Conservation (phyloP, 1,284 basidiomycete species). For the Sporisorium scitamineum region DNA sequence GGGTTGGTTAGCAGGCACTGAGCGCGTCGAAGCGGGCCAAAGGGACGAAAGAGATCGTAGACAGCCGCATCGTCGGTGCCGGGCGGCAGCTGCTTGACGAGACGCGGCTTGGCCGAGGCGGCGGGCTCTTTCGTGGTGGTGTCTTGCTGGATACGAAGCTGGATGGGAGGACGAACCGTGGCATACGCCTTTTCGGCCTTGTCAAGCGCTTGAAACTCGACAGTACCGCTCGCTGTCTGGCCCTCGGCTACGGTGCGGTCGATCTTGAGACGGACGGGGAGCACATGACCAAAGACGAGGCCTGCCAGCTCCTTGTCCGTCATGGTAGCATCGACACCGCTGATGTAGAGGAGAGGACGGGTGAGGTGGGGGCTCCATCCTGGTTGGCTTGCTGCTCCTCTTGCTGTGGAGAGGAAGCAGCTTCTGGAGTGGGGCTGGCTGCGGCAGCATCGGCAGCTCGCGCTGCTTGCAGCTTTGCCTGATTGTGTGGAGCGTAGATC, state of each 20-base stretch:
- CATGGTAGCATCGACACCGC: constrained; percentile 47
- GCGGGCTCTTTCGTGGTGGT: constrained; percentile 30
- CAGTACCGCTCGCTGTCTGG: constrained; percentile 48
- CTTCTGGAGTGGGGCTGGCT: constrained; percentile 2
- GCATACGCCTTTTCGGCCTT: constrained; percentile 64
- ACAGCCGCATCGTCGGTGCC: constrained; percentile 51
- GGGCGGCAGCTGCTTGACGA: constrained; percentile 61
- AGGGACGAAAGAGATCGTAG: constrained; percentile 62
- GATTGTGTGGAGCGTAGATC: constrained; percentile 58
- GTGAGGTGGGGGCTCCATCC: constrained; percentile 48
- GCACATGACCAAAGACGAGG: constrained; percentile 46
- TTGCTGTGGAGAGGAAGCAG: neutral
- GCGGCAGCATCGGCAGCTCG: constrained; percentile 20
- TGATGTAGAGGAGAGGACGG: constrained; percentile 52
- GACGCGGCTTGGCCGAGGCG: constrained; percentile 51
- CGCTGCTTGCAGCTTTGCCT: constrained; percentile 39
- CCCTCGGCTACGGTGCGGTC: constrained; percentile 38
- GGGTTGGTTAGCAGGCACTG: constrained; percentile 58
- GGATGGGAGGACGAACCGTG: constrained; percentile 44
- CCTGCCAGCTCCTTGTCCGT: constrained; percentile 58
- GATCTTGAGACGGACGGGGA: constrained; percentile 59
- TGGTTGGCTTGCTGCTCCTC: constrained; percentile 8
- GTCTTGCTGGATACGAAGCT: constrained; percentile 42
- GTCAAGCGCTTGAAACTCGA: constrained; percentile 62
- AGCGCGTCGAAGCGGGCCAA: constrained; percentile 53